These are phyloP conservation scores for Podospora fimiseda DNA, from an alignment of 495 filamentous ascomycete species.

Conservation along the genomic window DNA sequence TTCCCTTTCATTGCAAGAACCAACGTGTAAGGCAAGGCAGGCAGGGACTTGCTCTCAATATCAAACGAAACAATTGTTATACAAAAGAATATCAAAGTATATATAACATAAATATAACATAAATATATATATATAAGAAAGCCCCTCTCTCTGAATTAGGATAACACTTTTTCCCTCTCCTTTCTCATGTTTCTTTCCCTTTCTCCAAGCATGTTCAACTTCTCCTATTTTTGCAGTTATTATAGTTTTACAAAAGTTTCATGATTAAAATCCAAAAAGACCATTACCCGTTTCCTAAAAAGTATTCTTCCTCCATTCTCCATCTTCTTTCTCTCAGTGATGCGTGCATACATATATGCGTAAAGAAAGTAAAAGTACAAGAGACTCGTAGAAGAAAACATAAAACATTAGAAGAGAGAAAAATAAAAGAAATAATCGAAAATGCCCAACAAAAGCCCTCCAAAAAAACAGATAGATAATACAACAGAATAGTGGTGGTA, in stretches of 20 bases:
- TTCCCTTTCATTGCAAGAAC: too few relatives aligned
- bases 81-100: too few relatives aligned
- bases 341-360: not conserved
- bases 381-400: slow-evolving; percentile 1
- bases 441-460: not conserved
- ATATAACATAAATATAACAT: too few relatives aligned
- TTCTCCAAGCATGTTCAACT: not conserved
- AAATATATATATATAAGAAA: not conserved
- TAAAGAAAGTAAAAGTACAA: slow-evolving; percentile 4
- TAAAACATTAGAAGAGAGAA: slow-evolving; percentile 9
- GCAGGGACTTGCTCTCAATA: too few relatives aligned
- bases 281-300: too few relatives aligned
- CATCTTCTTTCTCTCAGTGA: not conserved
- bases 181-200: not conserved
- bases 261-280: too few relatives aligned
- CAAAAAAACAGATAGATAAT: not conserved
- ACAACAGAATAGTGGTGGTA: not conserved
- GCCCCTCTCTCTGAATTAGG: not conserved
- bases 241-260: too few relatives aligned
- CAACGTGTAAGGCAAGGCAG: too few relatives aligned
- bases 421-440: slow-evolving; percentile 14
- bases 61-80: too few relatives aligned
- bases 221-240: too few relatives aligned
- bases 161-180: not conserved
- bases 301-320: not conserved